Base-by-base conservation (phyloP, 352 stramenopile species). In the Pythium periplocum region DNA sequence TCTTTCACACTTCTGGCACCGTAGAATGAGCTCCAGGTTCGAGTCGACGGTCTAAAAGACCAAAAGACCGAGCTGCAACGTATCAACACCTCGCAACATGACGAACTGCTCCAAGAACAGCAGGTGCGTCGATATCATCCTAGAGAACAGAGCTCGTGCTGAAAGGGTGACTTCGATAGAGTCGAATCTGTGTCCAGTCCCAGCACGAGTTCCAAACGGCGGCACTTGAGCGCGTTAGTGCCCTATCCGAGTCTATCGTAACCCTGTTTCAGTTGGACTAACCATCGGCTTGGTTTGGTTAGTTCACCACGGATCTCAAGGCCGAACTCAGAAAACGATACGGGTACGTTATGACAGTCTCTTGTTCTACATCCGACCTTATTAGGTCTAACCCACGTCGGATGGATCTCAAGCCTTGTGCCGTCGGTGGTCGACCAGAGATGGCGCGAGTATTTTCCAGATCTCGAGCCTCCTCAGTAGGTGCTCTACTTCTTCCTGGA, bases 241-340 rank as follows among this genome's bases (percentile, higher is more conserved):
- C 17, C 17, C 17, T 26, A 26, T 26, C 17, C 17, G 17, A 26
- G 17, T 26, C 17, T 26, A 26, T 26, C 17, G 0, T 26, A 26
- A 26, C 17, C 17, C 17, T 26, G 17, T 26, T 26, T 26, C 17
- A 0, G 0, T 26, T 26, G 17, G 17, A 26, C 17, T 26, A 26
- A 26, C 17, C 17, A 26, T 26, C 17, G 17, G 17, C 17, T 26
- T 26, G 17, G 17, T 26, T 26, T 26, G 17, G 17, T 26, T 53
- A 87, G 65, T 89, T 87, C 56, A 65, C 66, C 8, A 57, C 56
- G 11, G 73, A 85, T 36, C 56, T 87, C 33, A 74, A 83, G 38
- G 42, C 42, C 34, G 69, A 86, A 47, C 44, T 89, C 6, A 69
- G 66, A 17, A 77, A 73, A 51, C 78, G 78, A 46, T 85, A 86